A percentile compares a stretch with the other conserved stretches of the same genome.
These are phyloP conservation scores for Suillus lakei DNA, from an alignment of 768 basidiomycete species.

Conservation along the genomic window DNA sequence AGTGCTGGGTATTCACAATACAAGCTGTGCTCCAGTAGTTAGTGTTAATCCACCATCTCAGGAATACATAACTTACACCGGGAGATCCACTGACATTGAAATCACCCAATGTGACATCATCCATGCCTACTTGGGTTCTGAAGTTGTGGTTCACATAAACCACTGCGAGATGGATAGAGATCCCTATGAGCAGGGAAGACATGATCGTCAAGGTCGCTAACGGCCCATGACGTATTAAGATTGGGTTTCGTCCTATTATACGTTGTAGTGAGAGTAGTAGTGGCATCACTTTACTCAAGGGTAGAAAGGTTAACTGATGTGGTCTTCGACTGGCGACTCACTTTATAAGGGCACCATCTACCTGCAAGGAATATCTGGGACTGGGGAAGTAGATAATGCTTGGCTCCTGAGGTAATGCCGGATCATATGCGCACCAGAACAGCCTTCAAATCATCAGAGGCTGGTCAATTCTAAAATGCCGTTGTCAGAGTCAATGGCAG, in stretches of 20 bases:
- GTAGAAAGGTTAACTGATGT: background rate
- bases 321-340: background rate
- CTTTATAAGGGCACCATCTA: no score
- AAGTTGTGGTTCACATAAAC: background rate
- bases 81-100: constrained; percentile 2
- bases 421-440: no score
- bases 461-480: no score
- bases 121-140: constrained; percentile 3
- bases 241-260: background rate
- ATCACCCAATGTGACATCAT: background rate
- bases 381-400: no score
- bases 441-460: no score
- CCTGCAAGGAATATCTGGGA: no score
- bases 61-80: constrained; percentile 2
- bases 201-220: background rate
- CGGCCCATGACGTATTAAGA: constrained; percentile 7
- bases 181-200: background rate
- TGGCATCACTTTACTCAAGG: background rate
- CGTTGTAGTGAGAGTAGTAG: background rate
- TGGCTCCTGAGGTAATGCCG: no score
- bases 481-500: no score
- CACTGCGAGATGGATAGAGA: background rate
- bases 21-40: background rate
- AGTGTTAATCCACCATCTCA: background rate
- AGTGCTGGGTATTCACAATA: constrained; percentile 2